Percentiles rank a stretch among this genome's conserved stretches.
These are phyloP conservation scores for Citrus hindsii DNA, from an alignment of 345 rosid species.

Conservation along the genomic window DNA sequence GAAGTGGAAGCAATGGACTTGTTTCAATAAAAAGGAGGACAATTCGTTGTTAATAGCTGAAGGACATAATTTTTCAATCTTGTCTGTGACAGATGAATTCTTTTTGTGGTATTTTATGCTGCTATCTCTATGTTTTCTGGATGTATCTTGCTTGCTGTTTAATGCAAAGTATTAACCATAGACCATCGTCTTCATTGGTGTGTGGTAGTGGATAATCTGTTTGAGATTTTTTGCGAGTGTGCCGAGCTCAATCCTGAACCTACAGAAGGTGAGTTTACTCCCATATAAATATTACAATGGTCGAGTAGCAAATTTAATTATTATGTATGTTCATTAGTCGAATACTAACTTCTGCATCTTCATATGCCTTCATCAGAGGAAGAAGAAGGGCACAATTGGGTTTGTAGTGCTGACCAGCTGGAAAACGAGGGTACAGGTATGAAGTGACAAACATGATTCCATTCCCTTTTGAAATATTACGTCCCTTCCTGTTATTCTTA, in stretches of 20 bases:
- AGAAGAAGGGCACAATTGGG: constrained; percentile 36
- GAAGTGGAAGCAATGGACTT: background rate
- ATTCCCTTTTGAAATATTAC: background rate
- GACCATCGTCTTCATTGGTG: background rate
- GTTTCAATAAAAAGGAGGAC: too few relatives aligned
- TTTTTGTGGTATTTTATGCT: background rate
- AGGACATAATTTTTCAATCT: constrained; percentile 21
- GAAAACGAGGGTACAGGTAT: constrained; percentile 48
- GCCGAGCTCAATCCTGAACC: constrained; percentile 95
- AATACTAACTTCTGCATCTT: background rate
- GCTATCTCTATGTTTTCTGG: background rate
- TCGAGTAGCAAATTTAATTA: background rate
- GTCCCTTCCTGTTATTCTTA: background rate
- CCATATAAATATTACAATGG: background rate
- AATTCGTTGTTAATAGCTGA: too few relatives aligned
- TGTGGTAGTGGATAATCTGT: constrained; percentile 71
- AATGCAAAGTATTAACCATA: background rate
- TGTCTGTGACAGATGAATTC: background rate
- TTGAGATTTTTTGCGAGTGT: constrained; percentile 86
- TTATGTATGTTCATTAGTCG: background rate
- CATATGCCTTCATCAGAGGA: constrained; percentile 27
- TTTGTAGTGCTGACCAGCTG: constrained; percentile 57
- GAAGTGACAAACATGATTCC: background rate
- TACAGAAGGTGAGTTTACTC: constrained; percentile 48
- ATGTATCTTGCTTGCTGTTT: background rate